Evolutionary conservation across 2,329 filamentous ascomycete species (phyloP), one percentile per base, ranked within the genome.

Genomic region (Aspergillus unguis): DNA sequence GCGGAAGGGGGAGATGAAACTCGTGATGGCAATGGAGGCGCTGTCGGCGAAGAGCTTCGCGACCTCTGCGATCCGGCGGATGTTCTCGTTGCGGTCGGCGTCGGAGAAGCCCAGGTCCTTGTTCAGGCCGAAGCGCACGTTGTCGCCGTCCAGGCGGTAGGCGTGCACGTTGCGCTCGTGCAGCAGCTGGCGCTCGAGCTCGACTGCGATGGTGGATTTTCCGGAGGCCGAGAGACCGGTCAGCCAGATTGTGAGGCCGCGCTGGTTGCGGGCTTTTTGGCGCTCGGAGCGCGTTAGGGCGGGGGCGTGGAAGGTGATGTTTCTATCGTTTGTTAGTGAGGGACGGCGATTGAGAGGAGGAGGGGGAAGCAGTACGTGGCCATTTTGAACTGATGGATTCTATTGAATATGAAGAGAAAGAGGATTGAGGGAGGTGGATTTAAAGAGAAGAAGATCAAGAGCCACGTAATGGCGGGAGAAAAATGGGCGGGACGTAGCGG

Each of bases 111-210:
- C 92, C 8, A 99, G 83, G 77, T 97, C 92, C 76, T 95, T 95
- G 84, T 97, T 99, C 62, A 99, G 82, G 11, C 94, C 94, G 77
- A 97, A 96, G 56, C 94, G 92, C 61, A 99, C 87, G 76, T 99
- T 99, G 82, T 99, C 94, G 67, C 92, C 94, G 75, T 99, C 94
- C 29, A 99, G 86, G 48, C 94, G 86, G 82, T 99, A 99, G 55
- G 92, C 88, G 51, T 86, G 79, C 47, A 94, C 78, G 40, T 86
- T 87, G 72, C 95, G 91, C 52, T 67, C 61, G 50, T 58, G 62
- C 51, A 99, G 84, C 32, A 99, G 86, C 74, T 96, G 91, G 78
- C 96, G 92, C 80, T 99, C 94, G 37, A 99, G 88, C 11, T 94
- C 94, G 2, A 90, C 95, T 50, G 94, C 94, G 58, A 99, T 90